phyloP scores from a whole-genome alignment of 1,284 basidiomycete species.

The Cutaneotrichosporon arboriforme region DNA sequence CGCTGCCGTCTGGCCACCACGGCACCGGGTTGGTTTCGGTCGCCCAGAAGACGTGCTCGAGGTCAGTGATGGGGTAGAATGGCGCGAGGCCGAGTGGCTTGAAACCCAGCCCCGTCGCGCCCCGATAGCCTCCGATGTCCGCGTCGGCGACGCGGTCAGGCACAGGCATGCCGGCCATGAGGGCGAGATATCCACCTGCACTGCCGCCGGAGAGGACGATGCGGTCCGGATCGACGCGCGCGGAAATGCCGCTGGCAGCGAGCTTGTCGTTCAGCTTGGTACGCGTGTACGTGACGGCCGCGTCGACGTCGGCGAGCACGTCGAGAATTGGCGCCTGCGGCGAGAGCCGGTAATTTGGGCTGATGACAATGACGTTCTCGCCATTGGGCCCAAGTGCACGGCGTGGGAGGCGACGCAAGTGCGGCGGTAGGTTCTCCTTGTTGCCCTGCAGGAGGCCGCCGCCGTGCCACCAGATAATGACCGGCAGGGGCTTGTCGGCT shows the following conservation, averaged over 20 bases:
- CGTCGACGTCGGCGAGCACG: conserved; percentile 36
- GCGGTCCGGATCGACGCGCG: conserved; percentile 29
- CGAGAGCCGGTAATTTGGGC: conserved; percentile 40
- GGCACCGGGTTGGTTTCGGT: conserved; percentile 44
- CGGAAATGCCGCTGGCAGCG: conserved; percentile 24
- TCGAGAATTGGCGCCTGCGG: conserved; percentile 45
- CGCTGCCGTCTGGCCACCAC: conserved; percentile 30
- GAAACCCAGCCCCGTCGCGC: conserved; percentile 20
- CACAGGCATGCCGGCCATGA: conserved; percentile 37
- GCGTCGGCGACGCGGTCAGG: conserved; percentile 26
- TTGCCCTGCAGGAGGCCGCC: conserved; percentile 45
- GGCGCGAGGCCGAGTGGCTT: conserved; percentile 35
- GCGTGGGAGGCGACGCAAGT: conserved; percentile 38
- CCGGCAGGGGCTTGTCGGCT: conserved; percentile 20
- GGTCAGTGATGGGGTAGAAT: conserved; percentile 45
- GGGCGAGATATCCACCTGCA: conserved; percentile 43
- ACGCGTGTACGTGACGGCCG: conserved; percentile 28
- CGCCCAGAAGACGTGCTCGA: conserved; percentile 42
- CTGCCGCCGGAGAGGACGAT: conserved; percentile 42
- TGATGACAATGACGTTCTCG: conserved; percentile 33
- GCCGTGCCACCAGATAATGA: conserved; percentile 46
- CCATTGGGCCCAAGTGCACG: conserved; percentile 11
- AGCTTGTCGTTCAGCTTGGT: conserved; percentile 33
- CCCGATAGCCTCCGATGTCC: conserved; percentile 37
- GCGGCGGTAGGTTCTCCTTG: conserved; percentile 46